phyloP scores from a whole-genome alignment of 2,329 filamentous ascomycete species.

The Colletotrichum tofieldiae region DNA sequence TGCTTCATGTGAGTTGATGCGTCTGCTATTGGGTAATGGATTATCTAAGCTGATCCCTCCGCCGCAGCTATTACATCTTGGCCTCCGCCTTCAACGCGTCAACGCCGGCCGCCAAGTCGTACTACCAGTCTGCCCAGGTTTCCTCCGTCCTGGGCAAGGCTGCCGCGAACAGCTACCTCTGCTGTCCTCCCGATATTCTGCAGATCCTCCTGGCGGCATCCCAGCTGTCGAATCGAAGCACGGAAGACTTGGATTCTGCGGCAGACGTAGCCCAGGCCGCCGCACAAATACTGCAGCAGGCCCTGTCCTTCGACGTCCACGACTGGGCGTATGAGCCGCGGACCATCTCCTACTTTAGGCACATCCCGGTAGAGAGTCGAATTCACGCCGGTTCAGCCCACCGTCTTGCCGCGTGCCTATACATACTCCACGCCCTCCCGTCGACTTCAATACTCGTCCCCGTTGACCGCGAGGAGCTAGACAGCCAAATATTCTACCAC shows the following conservation, averaged over 20 bases:
- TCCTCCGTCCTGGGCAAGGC: slow-evolving; percentile 57
- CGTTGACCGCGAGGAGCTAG: slow-evolving; percentile 53
- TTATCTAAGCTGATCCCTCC: slow-evolving; percentile 27
- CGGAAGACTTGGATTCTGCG: slow-evolving; percentile 48
- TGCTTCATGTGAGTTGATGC: slow-evolving; percentile 59
- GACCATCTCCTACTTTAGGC: slow-evolving; percentile 53
- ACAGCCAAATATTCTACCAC: slow-evolving; percentile 62
- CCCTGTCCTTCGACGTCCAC: slow-evolving; percentile 58
- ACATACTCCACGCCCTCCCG: slow-evolving; percentile 59
- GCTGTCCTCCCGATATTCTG: slow-evolving; percentile 62
- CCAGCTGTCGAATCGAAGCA: slow-evolving; percentile 54
- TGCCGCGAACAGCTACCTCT: slow-evolving; percentile 63
- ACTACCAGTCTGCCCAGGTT: slow-evolving; percentile 57
- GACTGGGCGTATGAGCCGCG: slow-evolving; percentile 58
- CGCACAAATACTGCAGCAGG: slow-evolving; percentile 54
- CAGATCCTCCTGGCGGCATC: slow-evolving; percentile 61
- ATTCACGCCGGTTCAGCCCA: slow-evolving; percentile 61
- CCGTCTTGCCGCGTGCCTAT: slow-evolving; percentile 62
- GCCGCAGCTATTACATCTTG: slow-evolving; percentile 60
- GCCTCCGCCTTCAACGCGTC: slow-evolving; percentile 61
- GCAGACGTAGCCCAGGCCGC: slow-evolving; percentile 52
- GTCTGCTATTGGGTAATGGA: slow-evolving; percentile 16
- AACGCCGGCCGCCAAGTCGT: slow-evolving; percentile 49
- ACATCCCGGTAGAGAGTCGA: slow-evolving; percentile 54
- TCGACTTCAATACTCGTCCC: slow-evolving; percentile 49